Conservation (phyloP, 1,284 basidiomycete species). For the Polyporus tsugae region DNA sequence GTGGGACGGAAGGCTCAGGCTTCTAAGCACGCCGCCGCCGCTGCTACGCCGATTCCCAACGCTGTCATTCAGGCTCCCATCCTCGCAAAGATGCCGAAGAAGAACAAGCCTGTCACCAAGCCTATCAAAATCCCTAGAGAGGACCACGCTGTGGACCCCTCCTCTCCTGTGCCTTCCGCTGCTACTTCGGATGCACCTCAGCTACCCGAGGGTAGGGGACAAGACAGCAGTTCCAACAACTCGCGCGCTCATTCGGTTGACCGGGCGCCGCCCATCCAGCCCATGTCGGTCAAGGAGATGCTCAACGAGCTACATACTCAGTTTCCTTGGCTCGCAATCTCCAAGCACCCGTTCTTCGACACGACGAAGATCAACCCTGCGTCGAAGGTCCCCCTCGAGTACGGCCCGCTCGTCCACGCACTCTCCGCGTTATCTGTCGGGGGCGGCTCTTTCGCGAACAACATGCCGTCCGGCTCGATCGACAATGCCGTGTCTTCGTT, state of each 20-base stretch:
- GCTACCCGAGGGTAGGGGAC: slow-evolving; percentile 44
- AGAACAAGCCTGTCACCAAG: slow-evolving; percentile 72
- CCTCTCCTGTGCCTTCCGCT: slow-evolving; percentile 53
- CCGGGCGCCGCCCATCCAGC: slow-evolving; percentile 46
- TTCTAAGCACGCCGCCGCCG: slow-evolving; percentile 20
- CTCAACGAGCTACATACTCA: slow-evolving; percentile 70
- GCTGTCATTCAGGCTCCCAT: slow-evolving; percentile 67
- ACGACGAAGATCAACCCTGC: slow-evolving; percentile 71
- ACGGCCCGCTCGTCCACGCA: slow-evolving; percentile 82
- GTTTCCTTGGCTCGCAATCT: slow-evolving; percentile 68
- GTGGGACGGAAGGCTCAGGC: slow-evolving; percentile 26
- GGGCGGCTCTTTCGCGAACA: slow-evolving; percentile 83
- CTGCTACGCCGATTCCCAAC: slow-evolving; percentile 40
- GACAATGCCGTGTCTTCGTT: slow-evolving; percentile 88
- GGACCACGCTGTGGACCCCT: slow-evolving; percentile 53
- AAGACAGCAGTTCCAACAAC: slow-evolving; percentile 56
- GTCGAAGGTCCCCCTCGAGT: slow-evolving; percentile 79
- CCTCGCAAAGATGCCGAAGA: slow-evolving; percentile 82
- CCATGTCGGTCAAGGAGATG: slow-evolving; percentile 64
- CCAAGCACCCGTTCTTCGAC: slow-evolving; percentile 79
- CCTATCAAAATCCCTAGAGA: slow-evolving; percentile 68
- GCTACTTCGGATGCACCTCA: slow-evolving; percentile 54
- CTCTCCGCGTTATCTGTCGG: slow-evolving; percentile 86
- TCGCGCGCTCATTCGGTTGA: slow-evolving; percentile 71
- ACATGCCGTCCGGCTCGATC: slow-evolving; percentile 81